These are phyloP conservation scores for Hibiscus syriacus DNA, from an alignment of 345 rosid genomes.

Conservation along the genomic window DNA sequence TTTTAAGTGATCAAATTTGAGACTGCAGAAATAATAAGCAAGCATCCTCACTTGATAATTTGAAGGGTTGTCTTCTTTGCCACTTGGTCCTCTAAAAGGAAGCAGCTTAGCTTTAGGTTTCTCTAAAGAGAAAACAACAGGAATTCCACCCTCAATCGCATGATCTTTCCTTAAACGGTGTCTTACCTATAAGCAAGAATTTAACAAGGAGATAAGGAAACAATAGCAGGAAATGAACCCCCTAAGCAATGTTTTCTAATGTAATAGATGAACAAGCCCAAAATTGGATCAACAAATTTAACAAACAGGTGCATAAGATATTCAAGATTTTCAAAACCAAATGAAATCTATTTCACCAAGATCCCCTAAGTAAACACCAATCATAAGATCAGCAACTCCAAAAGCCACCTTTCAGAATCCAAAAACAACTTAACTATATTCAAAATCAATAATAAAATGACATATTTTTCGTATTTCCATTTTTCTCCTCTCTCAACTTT, in stretches of 20 bases:
- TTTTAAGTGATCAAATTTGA: background rate
- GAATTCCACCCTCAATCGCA: slow-evolving; percentile 91
- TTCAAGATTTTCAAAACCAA: background rate
- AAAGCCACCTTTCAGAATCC: too few species aligned
- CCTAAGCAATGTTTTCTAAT: background rate
- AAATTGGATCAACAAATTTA: background rate
- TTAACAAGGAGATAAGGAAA: background rate
- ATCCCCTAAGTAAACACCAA: background rate
- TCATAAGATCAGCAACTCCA: background rate
- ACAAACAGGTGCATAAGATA: background rate
- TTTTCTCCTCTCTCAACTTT: background rate
- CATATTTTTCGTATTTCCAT: background rate
- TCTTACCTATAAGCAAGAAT: slow-evolving; percentile 51
- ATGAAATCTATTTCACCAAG: background rate
- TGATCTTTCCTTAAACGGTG: slow-evolving; percentile 74
- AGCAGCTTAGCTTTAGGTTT: slow-evolving; percentile 92
- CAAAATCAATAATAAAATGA: background rate
- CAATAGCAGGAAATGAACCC: background rate
- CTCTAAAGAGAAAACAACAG: slow-evolving; percentile 84
- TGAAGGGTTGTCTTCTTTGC: slow-evolving; percentile 79
- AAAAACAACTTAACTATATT: too few species aligned
- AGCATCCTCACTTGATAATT: slow-evolving; percentile 70
- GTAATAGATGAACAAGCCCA: background rate
- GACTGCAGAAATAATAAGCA: background rate
- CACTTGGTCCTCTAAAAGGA: slow-evolving; percentile 79